Evolutionary conservation across 2,329 filamentous ascomycete species (phyloP), one percentile per base, ranked within the genome.

Genomic region (Aspergillus sp.): DNA sequence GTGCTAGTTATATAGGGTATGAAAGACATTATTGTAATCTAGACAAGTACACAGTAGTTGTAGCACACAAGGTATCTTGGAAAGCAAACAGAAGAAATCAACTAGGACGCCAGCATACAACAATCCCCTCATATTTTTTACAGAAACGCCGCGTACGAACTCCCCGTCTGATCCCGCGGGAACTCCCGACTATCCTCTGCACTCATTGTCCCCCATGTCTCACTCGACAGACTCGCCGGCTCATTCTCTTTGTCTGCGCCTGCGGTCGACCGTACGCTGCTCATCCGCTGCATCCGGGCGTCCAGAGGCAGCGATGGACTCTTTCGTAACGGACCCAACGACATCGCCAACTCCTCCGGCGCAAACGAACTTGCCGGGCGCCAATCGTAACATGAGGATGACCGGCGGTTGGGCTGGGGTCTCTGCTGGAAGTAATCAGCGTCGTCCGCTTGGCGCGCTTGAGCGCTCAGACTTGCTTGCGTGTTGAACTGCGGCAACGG

Each of bases 401-500:
- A 62, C 32, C 48, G 50, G 30, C 56, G 51, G n/a, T 51, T 48
- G 6, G 26, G 34, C 12, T n/a, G n/a, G n/a, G 34, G 34, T 36
- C n/a, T 5, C 10, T 36, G 34, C 34, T 7, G n/a, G n/a, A n/a
- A 5, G 26, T 19, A 36, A 36, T 36, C n/a, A 19, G 19, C 50
- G n/a, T 39, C 36, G 12, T 39, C 36, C 12, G 27, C 12, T 9
- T 52, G 56, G 2, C 51, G 61, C 29, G 52, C 54, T 33, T 48
- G 45, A 51, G 59, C 60, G 43, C 46, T 52, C 44, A 68, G 43
- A 46, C 64, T 67, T 12, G 56, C 52, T 34, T 68, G 62, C 39
- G 64, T 68, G 57, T 60, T 65, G 49, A 65, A 66, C 12, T 59
- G 62, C 6, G 65, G 65, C 7, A 68, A 55, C 2, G 65, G 64